Evolutionary conservation across 148 eudicot genomes (phyloP).

Genomic region (Rhododendron ferrugineum): DNA sequence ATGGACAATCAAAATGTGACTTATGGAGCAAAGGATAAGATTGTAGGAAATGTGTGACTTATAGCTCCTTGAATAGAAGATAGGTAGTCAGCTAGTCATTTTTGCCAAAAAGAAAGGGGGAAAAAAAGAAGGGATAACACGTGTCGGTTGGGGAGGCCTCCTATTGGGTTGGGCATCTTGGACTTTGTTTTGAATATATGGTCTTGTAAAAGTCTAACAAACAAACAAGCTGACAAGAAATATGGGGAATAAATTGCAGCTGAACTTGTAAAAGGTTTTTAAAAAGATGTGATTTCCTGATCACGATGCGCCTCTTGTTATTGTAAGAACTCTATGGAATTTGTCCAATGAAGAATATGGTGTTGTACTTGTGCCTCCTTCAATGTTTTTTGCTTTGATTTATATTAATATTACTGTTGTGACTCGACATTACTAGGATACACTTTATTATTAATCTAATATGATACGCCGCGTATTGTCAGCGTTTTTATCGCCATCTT

Average conservation of each 20-base stretch:
- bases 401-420: background rate
- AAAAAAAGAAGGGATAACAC: background rate
- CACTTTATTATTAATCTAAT: background rate
- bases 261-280: background rate
- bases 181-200: background rate
- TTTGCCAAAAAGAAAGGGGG: background rate
- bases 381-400: background rate
- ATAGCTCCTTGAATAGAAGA: background rate
- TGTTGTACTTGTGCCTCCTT: background rate
- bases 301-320: background rate
- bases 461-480: conserved; percentile 17
- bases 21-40: background rate
- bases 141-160: background rate
- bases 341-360: background rate
- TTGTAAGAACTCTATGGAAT: background rate
- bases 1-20: background rate
- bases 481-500: conserved; percentile 81
- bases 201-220: background rate
- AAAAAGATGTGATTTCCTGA: background rate
- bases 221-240: background rate
- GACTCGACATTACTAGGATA: background rate
- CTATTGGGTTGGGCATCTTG: background rate
- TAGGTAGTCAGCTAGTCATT: background rate
- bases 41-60: too few species aligned
- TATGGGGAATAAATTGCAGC: background rate